phyloP scores from a whole-genome alignment of 805 yeast genomes.

The Clavispora santaluciae region DNA sequence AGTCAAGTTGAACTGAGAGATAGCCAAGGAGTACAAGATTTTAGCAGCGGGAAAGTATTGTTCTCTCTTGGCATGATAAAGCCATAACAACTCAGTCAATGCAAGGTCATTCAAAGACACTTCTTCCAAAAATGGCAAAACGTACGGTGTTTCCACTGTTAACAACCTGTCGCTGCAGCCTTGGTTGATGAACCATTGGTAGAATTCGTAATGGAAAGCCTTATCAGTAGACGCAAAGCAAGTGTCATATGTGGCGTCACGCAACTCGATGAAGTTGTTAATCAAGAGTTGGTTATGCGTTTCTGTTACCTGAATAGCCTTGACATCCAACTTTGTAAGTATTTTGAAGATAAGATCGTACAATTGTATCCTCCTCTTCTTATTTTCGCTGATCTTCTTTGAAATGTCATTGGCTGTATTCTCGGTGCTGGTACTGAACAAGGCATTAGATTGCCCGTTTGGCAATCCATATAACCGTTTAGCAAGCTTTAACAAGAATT shows the following conservation, averaged over 20 bases:
- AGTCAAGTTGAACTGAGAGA: constrained; percentile 64
- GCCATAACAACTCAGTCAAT: constrained; percentile 82
- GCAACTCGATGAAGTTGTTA: constrained; percentile 50
- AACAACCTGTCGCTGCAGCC: constrained; percentile 73
- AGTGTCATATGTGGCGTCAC: constrained; percentile 69
- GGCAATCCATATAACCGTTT: constrained; percentile 43
- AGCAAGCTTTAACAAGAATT: constrained; percentile 74
- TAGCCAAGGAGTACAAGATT: constrained; percentile 63
- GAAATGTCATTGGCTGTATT: constrained; percentile 5
- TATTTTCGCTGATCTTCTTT: constrained; percentile 11
- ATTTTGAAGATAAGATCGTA: constrained; percentile 75
- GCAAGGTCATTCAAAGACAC: constrained; percentile 58
- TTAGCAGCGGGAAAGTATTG: constrained; percentile 80
- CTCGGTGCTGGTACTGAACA: constrained; percentile 6
- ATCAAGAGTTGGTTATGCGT: constrained; percentile 35
- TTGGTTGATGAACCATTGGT: constrained; percentile 84
- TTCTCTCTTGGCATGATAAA: constrained; percentile 78
- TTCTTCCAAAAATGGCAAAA: constrained; percentile 71
- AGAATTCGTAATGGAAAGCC: constrained; percentile 84
- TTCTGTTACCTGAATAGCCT: constrained; percentile 45
- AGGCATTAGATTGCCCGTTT: constrained; percentile 1
- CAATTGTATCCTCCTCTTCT: constrained; percentile 31
- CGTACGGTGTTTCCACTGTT: constrained; percentile 75
- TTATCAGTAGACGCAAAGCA: constrained; percentile 75
- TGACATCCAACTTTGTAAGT: constrained; percentile 64